Percentiles rank a stretch among this genome's conserved stretches.
phyloP scores from a whole-genome alignment of 2,329 filamentous ascomycete species.

The Fusarium palustre region DNA sequence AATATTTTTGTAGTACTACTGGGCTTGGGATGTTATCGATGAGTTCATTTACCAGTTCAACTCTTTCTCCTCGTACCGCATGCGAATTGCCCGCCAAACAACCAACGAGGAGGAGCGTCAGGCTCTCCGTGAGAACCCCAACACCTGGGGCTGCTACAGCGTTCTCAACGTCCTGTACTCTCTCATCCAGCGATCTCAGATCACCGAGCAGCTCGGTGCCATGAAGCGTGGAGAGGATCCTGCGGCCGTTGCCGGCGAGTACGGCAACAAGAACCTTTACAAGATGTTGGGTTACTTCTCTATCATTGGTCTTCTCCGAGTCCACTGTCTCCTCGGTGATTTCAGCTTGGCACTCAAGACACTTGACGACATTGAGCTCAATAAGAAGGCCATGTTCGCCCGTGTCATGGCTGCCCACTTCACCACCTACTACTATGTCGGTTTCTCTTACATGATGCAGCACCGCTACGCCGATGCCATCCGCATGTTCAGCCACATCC shows the following conservation, averaged over 20 bases:
- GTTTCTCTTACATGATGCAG: conserved; percentile 99
- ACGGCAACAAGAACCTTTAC: conserved; percentile 93
- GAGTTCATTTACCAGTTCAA: conserved; percentile 99
- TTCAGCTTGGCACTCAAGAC: conserved; percentile 99
- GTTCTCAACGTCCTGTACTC: conserved; percentile 99
- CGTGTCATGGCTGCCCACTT: conserved; percentile 99
- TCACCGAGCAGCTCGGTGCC: conserved; percentile 94
- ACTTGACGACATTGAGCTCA: conserved; percentile 98
- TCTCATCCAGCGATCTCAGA: conserved; percentile 97
- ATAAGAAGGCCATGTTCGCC: conserved; percentile 99
- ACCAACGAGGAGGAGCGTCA: conserved; percentile 92
- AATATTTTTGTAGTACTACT: conserved; percentile 79
- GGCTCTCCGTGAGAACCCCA: conserved; percentile 93
- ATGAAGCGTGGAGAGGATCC: conserved; percentile 96
- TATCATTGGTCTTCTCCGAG: conserved; percentile 95
- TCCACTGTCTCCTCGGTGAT: conserved; percentile 96
- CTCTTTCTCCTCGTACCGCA: conserved; percentile 97
- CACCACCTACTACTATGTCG: conserved; percentile 99
- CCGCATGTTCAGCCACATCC: conserved; percentile 99
- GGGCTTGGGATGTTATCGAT: conserved; percentile 99
- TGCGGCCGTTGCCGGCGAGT: conserved; percentile 88
- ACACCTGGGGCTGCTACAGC: conserved; percentile 99
- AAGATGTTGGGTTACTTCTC: conserved; percentile 99
- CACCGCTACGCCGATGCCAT: conserved; percentile 99
- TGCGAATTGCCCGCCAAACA: conserved; percentile 84